Percentiles rank a stretch among this genome's conserved stretches.
phyloP scores from a whole-genome alignment of 257 asterid species.

The Lantana camara region DNA sequence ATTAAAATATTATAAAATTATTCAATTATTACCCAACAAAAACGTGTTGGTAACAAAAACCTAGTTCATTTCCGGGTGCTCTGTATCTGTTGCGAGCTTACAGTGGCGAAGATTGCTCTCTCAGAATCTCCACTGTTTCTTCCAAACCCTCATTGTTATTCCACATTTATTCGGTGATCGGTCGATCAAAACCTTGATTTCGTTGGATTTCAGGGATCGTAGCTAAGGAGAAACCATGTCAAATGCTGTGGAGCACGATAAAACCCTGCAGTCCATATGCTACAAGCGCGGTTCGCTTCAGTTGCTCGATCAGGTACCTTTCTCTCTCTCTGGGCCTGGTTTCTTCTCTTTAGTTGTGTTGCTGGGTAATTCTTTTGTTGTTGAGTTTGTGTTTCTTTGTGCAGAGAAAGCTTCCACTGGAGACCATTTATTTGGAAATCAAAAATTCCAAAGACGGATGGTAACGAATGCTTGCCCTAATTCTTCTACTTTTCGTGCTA shows the following conservation, averaged over 20 bases:
- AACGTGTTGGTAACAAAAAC: neutral
- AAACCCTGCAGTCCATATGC: constrained; percentile 58
- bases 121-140: neutral
- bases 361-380: constrained; percentile 1
- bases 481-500: neutral
- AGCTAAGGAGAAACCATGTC: constrained; percentile 37
- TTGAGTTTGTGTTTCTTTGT: constrained; percentile 23
- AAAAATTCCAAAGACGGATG: constrained; percentile 74
- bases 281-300: constrained; percentile 81
- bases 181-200: neutral
- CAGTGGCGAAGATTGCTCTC: neutral
- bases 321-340: neutral
- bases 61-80: neutral
- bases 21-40: neutral
- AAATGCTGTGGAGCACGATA: constrained; percentile 33
- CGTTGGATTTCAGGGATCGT: neutral
- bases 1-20: neutral
- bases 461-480: constrained; percentile 34
- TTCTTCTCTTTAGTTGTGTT: neutral
- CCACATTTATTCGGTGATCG: neutral
- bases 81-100: neutral
- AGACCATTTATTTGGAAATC: constrained; percentile 72
- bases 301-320: constrained; percentile 80
- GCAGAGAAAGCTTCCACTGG: constrained; percentile 94
- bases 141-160: neutral